A percentile compares a stretch with the other conserved stretches of the same genome.
phyloP scores from a whole-genome alignment of 1,284 basidiomycete species.

The Volvariella volvacea region DNA sequence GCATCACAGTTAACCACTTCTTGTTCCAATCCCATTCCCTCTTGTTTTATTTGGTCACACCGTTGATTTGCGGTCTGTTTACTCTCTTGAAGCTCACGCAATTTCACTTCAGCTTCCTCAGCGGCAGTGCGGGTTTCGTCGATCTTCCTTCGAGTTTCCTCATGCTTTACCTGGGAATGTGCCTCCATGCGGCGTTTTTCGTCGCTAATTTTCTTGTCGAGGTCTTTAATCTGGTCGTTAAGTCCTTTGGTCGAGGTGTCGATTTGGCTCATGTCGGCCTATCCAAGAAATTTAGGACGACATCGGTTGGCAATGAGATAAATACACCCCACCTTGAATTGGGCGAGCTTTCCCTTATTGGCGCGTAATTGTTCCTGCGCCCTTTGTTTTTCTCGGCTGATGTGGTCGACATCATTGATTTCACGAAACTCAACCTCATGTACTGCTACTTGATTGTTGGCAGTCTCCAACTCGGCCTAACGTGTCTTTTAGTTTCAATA shows the following conservation, averaged over 20 bases:
- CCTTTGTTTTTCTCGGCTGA: slow-evolving; percentile 36
- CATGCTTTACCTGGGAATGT: slow-evolving; percentile 54
- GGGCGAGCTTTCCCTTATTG: slow-evolving; percentile 38
- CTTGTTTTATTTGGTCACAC: slow-evolving; percentile 21
- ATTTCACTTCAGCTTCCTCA: slow-evolving; percentile 28
- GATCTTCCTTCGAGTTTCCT: slow-evolving; percentile 46
- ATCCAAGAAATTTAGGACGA: not conserved
- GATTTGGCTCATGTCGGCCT: slow-evolving; percentile 46
- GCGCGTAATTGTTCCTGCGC: slow-evolving; percentile 37
- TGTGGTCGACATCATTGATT: slow-evolving; percentile 47
- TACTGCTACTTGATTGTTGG: slow-evolving; percentile 38
- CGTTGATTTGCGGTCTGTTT: slow-evolving; percentile 18
- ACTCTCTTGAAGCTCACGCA: slow-evolving; percentile 24
- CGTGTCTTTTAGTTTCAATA: no score
- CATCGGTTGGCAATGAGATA: not conserved
- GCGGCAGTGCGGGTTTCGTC: slow-evolving; percentile 29
- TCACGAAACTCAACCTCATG: slow-evolving; percentile 41
- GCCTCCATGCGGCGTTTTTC: slow-evolving; percentile 51
- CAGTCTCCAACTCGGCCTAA: slow-evolving; percentile 32
- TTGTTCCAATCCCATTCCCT: slow-evolving; percentile 27
- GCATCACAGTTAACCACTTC: slow-evolving; percentile 25
- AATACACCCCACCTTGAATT: slow-evolving; percentile 37
- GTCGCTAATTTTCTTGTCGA: slow-evolving; percentile 45
- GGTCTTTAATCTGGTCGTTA: slow-evolving; percentile 39
- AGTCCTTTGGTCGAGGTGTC: slow-evolving; percentile 31